phyloP scores from a whole-genome alignment of 805 yeast genomes.

The Kockiozyma suomiensis region DNA sequence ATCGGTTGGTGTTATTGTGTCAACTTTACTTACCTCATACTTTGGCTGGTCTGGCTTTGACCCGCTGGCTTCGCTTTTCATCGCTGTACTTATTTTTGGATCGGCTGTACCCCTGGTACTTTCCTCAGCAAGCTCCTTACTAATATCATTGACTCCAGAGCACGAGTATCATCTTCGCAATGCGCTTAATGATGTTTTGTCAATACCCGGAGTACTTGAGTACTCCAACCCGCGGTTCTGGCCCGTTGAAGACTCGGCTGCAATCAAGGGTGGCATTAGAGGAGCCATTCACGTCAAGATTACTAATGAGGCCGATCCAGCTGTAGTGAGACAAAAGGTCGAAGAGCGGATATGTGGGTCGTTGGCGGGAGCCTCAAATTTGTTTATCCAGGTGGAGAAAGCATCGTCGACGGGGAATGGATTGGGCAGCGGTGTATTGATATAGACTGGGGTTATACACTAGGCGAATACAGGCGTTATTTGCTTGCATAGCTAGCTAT shows the following conservation, averaged over 20 bases:
- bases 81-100: slow-evolving; percentile 74
- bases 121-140: slow-evolving; percentile 73
- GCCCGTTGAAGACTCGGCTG: slow-evolving; percentile 53
- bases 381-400: slow-evolving; percentile 32
- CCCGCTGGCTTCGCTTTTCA: slow-evolving; percentile 87
- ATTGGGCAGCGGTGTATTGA: neutral
- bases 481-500: no score
- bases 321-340: slow-evolving; percentile 61
- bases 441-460: no score
- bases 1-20: slow-evolving; percentile 93
- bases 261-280: slow-evolving; percentile 43
- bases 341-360: slow-evolving; percentile 51
- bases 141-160: slow-evolving; percentile 60
- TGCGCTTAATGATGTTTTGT: slow-evolving; percentile 63
- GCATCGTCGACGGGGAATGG: neutral
- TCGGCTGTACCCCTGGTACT: slow-evolving; percentile 84
- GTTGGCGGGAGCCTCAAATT: slow-evolving; percentile 21
- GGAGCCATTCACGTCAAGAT: slow-evolving; percentile 87
- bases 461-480: no score
- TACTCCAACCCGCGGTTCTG: slow-evolving; percentile 91
- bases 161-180: slow-evolving; percentile 67
- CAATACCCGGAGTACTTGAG: slow-evolving; percentile 73
- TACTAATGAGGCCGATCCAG: slow-evolving; percentile 62
- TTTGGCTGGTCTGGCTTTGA: slow-evolving; percentile 82
- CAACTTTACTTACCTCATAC: slow-evolving; percentile 73